Base-by-base conservation (phyloP, 768 basidiomycete genomes). In the Cubamyces sp. region DNA sequence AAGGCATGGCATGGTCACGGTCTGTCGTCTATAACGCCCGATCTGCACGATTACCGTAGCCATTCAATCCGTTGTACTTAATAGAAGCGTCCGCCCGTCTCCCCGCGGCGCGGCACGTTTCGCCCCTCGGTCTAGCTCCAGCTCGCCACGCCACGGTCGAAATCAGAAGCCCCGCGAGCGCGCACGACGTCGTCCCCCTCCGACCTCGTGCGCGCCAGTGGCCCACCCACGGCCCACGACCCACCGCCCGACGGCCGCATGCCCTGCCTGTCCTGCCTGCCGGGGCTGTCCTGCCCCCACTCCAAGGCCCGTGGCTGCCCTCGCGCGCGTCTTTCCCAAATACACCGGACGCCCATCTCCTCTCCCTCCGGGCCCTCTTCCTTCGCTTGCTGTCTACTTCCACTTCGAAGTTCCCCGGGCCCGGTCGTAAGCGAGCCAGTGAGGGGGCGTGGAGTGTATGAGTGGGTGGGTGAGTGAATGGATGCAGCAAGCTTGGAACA, bases 51-150 rank as follows among this genome's bases (percentile, higher is more conserved):
- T 41, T 43, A 39, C 18, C 26, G 42, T 50, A 51, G 16, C 19
- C 51, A 62, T 62, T 41, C 54, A 62, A 50, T 58, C 45, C 43
- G 5, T 43, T 57, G 52, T 63, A 57, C 51, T 51, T 54, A 63
- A 63, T 63, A 47, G 51, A 48, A 63, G 57, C 57, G 39, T 15
- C 56, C 34, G 34, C 18, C 54, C 56, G 37, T 26, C 30, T 19
- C 25, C 28, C 45, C 45, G 19, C 23, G 19, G 19, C 14, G 46
- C 46, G 46, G 46, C 55, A 57, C 56, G 56, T 40, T 49, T 39
- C 46, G 46, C 56, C 8, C 16, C 19, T 25, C 57, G 47, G 47
- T 28, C 57, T 30, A 43, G 57, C 45, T 19, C 54, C 12, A 30
- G 25, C 40, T 23, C 39, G 16, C n/a, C 28, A 34, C 46, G 25